Conservation (phyloP, 108 stramenopile genomes). For the Cyclotella atomus region DNA sequence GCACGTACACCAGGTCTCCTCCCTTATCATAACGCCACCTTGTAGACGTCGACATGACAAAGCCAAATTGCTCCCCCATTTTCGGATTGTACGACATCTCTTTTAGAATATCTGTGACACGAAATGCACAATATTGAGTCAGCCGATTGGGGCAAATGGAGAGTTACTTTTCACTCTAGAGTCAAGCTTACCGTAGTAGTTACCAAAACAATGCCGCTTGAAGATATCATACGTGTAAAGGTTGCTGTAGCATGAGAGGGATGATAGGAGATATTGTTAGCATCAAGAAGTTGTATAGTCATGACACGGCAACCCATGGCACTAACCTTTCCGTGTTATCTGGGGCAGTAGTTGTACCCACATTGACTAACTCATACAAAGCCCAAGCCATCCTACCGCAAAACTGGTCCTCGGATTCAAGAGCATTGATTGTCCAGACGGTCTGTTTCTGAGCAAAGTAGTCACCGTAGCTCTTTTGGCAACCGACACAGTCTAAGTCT, state of each 20-base stretch:
- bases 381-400: slow-evolving; percentile 83
- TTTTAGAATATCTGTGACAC: slow-evolving; percentile 53
- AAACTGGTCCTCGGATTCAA: slow-evolving; percentile 52
- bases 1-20: slow-evolving; percentile 12
- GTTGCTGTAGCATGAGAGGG: slow-evolving; percentile 20
- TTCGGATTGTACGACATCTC: slow-evolving; percentile 60
- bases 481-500: slow-evolving; percentile 45
- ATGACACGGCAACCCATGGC: neutral
- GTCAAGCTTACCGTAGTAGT: slow-evolving; percentile 29
- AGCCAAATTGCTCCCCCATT: slow-evolving; percentile 63
- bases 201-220: slow-evolving; percentile 67
- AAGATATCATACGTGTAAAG: slow-evolving; percentile 65
- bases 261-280: neutral
- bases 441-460: slow-evolving; percentile 46
- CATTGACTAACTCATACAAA: slow-evolving; percentile 64
- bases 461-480: slow-evolving; percentile 33
- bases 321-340: slow-evolving; percentile 41
- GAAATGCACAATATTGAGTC: too few relatives aligned
- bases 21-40: slow-evolving; percentile 13
- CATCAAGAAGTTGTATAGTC: neutral
- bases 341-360: slow-evolving; percentile 39
- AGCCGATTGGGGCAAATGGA: too few relatives aligned
- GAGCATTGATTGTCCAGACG: slow-evolving; percentile 41
- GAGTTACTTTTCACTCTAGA: neutral
- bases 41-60: slow-evolving; percentile 38